Evolutionary conservation across 805 yeast species (phyloP).

Genomic region (Cyberlindnera bimundalis): DNA sequence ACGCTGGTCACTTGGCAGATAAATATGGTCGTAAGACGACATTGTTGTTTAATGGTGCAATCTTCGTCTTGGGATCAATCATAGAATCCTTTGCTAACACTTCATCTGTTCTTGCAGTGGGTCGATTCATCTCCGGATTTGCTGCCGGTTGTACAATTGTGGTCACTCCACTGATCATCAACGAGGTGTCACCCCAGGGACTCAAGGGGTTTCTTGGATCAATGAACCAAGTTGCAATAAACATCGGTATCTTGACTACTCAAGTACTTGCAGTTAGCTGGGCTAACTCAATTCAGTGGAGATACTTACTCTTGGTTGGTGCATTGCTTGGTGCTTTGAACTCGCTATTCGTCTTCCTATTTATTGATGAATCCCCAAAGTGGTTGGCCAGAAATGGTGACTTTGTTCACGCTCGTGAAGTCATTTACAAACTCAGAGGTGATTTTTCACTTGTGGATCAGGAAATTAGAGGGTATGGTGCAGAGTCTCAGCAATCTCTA

Average conservation of each 20-base stretch:
- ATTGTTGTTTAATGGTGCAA: conserved; percentile 46
- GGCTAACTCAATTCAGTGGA: conserved; percentile 70
- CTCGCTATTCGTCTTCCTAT: conserved; percentile 36
- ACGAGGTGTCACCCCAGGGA: conserved; percentile 70
- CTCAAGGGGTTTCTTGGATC: conserved; percentile 80
- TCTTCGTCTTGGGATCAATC: conserved; percentile 60
- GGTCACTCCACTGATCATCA: conserved; percentile 75
- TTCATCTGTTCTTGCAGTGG: conserved; percentile 46
- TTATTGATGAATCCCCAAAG: conserved; percentile 74
- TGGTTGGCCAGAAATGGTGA: conserved; percentile 63
- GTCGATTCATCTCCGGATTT: conserved; percentile 76
- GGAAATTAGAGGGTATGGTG: conserved; percentile 15
- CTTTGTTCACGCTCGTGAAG: conserved; percentile 38
- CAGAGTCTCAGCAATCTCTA: conserved; percentile 5
- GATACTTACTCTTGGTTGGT: conserved; percentile 64
- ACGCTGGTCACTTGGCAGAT: conserved; percentile 65
- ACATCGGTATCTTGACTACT: conserved; percentile 77
- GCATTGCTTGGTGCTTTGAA: conserved; percentile 49
- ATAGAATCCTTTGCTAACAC: conserved; percentile 50
- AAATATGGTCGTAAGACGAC: conserved; percentile 58
- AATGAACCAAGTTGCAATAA: conserved; percentile 84
- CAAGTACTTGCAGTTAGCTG: conserved; percentile 69
- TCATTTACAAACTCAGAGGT: conserved; percentile 36
- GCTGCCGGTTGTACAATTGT: conserved; percentile 90
- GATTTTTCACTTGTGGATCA: conserved; percentile 19